Evolutionary conservation across 352 stramenopile species (phyloP).

Genomic region (Phytophthora macrochlamydospora): DNA sequence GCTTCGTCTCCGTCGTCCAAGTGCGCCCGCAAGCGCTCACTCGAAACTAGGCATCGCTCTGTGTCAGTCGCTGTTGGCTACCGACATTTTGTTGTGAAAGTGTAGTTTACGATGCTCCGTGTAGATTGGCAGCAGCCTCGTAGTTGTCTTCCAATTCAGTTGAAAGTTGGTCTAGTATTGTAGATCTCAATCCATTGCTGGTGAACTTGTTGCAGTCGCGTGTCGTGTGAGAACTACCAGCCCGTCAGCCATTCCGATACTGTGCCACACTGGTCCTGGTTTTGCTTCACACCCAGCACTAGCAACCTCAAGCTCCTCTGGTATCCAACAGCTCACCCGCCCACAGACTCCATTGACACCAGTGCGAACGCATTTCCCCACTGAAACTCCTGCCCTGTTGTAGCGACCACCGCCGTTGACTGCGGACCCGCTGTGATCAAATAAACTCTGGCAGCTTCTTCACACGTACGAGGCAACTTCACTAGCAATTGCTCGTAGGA

Average conservation of each 20-base stretch:
- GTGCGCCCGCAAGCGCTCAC: not conserved
- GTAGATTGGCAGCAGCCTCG: too few relatives aligned
- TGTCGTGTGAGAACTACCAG: slow-evolving; percentile 47
- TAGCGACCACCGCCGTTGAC: slow-evolving; percentile 32
- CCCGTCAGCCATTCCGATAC: slow-evolving; percentile 52
- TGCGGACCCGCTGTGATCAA: slow-evolving; percentile 37
- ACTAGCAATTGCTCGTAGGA: slow-evolving; percentile 20
- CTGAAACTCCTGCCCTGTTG: slow-evolving; percentile 33
- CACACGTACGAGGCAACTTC: not conserved
- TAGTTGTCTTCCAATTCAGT: too few relatives aligned
- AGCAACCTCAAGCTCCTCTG: slow-evolving; percentile 26
- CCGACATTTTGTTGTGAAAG: too few relatives aligned
- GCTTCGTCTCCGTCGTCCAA: slow-evolving; percentile 19
- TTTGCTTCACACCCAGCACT: not conserved
- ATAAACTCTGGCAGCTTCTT: slow-evolving; percentile 16
- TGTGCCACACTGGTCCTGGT: slow-evolving; percentile 33
- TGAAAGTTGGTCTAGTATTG: too few relatives aligned
- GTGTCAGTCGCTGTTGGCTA: too few relatives aligned
- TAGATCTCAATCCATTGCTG: too few relatives aligned
- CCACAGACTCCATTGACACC: slow-evolving; percentile 41
- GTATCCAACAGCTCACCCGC: slow-evolving; percentile 29
- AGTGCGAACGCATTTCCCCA: slow-evolving; percentile 39
- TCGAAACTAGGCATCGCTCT: too few relatives aligned
- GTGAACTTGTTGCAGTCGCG: not conserved
- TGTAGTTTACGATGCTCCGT: too few relatives aligned